phyloP scores from a whole-genome alignment of 495 filamentous ascomycete genomes.

The Trichoderma erinaceum region DNA sequence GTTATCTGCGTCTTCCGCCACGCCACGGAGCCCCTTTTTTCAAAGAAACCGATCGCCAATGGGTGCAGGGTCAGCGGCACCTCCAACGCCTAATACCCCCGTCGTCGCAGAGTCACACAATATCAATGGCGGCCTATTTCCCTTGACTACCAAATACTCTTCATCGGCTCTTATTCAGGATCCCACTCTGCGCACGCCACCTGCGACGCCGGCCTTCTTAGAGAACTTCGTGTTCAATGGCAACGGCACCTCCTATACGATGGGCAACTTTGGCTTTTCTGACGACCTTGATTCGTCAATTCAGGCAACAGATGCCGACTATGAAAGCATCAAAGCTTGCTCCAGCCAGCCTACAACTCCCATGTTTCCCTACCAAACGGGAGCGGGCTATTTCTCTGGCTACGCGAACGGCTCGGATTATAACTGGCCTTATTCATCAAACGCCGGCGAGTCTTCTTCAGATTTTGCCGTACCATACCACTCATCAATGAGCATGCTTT shows the following conservation, averaged over 20 bases:
- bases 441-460: neutral
- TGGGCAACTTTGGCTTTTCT: slow-evolving; percentile 1
- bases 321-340: neutral
- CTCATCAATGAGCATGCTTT: slow-evolving; percentile 4
- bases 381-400: neutral
- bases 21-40: slow-evolving; percentile 37
- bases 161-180: slow-evolving; percentile 6
- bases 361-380: slow-evolving; percentile 4
- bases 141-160: neutral
- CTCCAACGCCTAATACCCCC: slow-evolving; percentile 29
- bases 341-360: slow-evolving; percentile 8
- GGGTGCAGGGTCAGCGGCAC: slow-evolving; percentile 24
- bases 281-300: neutral
- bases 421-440: neutral
- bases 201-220: slow-evolving; percentile 11
- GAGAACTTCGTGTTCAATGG: neutral
- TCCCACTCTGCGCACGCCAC: slow-evolving; percentile 17
- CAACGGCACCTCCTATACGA: neutral
- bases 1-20: slow-evolving; percentile 28
- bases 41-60: slow-evolving; percentile 33
- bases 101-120: slow-evolving; percentile 13
- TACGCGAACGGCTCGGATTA: neutral
- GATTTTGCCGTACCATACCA: neutral
- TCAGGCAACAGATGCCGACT: neutral
- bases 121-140: neutral